Percentiles rank a stretch among this genome's conserved stretches.
Evolutionary conservation across 306 rosid genomes (phyloP).

Genomic region (Albizia julibrissin): DNA sequence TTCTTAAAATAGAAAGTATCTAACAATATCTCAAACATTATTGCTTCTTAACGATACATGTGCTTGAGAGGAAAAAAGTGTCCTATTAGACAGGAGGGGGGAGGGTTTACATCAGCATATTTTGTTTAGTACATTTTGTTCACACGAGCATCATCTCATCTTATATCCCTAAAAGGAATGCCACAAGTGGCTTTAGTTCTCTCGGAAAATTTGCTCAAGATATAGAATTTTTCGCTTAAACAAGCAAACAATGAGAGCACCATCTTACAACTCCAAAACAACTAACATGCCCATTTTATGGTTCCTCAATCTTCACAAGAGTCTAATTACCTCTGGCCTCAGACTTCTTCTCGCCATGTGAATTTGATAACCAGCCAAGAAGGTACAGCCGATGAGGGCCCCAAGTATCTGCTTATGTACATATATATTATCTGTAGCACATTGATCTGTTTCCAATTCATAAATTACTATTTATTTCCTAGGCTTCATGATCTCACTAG

Average conservation of each 20-base stretch:
- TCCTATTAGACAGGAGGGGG: too few species aligned
- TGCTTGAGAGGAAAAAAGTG: too few species aligned
- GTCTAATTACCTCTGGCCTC: conserved; percentile 51
- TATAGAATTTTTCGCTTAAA: not conserved
- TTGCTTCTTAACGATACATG: too few species aligned
- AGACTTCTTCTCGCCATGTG: conserved; percentile 48
- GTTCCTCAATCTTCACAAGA: conserved; percentile 73
- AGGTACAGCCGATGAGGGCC: conserved; percentile 65
- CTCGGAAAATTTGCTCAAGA: not conserved
- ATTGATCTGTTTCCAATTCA: not conserved
- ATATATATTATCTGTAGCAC: not conserved
- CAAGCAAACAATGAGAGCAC: not conserved
- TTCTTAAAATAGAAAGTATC: too few species aligned
- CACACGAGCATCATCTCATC: not conserved
- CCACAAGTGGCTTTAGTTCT: not conserved
- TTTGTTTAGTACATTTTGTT: not conserved
- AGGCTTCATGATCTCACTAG: not conserved
- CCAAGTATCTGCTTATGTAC: conserved; percentile 50
- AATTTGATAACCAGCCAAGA: conserved; percentile 53
- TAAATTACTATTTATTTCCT: too few species aligned
- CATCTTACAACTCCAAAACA: not conserved
- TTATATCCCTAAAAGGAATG: not conserved
- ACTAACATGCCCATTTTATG: conserved; percentile 15
- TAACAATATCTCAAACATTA: too few species aligned
- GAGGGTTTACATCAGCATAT: not conserved